Evolutionary conservation across 2,329 filamentous ascomycete genomes (phyloP), one percentile per base, ranked within the genome.

Genomic region (Oidium heveae): DNA sequence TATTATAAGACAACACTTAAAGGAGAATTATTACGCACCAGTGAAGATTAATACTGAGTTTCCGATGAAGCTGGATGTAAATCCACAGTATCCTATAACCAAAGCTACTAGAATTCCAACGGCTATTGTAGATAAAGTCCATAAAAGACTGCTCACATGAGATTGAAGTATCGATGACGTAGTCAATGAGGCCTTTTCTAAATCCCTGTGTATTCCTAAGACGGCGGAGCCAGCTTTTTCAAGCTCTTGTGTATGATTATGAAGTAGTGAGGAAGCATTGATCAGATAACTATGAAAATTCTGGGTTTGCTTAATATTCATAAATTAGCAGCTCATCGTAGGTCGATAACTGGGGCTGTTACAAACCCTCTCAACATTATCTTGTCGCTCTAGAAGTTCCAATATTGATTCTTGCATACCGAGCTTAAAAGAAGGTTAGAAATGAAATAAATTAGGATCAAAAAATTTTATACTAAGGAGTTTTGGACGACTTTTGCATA

Each of bases 201-300:
- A 55, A 24, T 57, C 59, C 7, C 59, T 56, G 20, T 60, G 59
- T 20, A 64, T 61, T 33, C 52, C 55, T 9, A 57, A 58, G 43
- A 58, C 59, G 9, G 56, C 57, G 16, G 56, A 51, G 22, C 54
- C 61, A 46, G 61, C 60, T 44, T 60, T 55, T 52, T 60, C 58
- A 22, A 65, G 59, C 28, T 58, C 58, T 32, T 61, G 56, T 1
- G 51, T 53, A 44, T 64, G 62, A 10, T 53, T 53, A 44, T 59
- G 54, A 15, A 64, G 57, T 8, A 61, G 54, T 34, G 60, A 58
- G 15, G 61, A 62, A 36, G 60, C 59, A 53, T 63, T 64, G 2
- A 54, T 46, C 0, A 64, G 53, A 12, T 58, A 57, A 12, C 41
- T 47, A 12, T 58, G 54, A 8, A 61, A 52, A n/a, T 46, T 34